These are phyloP conservation scores for Suhomyces atakaporum DNA, from an alignment of 1,139 yeast species.

Conservation along the genomic window DNA sequence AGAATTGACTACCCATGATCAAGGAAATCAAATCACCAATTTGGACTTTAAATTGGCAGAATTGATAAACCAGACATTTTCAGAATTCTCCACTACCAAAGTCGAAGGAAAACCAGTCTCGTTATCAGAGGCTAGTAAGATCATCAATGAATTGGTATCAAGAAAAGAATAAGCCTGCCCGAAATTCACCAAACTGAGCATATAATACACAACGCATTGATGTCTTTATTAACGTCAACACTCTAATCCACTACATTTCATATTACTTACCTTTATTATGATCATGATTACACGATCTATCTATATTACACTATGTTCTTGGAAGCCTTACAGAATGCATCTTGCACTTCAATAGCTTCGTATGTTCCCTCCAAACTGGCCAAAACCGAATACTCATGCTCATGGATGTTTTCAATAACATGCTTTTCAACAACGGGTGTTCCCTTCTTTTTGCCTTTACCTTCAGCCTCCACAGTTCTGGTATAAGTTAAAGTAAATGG, in stretches of 20 bases:
- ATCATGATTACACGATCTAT: conserved; percentile 1
- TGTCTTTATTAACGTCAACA: too few species aligned
- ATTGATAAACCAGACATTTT: conserved; percentile 37
- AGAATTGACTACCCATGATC: conserved; percentile 70
- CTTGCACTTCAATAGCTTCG: conserved; percentile 85
- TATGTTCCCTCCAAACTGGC: conserved; percentile 92
- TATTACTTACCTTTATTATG: neutral
- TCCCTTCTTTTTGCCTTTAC: conserved; percentile 25
- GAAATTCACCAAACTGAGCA: too few species aligned
- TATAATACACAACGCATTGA: too few species aligned
- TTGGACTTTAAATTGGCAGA: conserved; percentile 64
- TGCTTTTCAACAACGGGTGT: conserved; percentile 71
- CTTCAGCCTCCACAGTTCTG: conserved; percentile 50
- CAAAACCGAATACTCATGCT: conserved; percentile 64
- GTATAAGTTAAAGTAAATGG: conserved; percentile 66
- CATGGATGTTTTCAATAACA: conserved; percentile 68
- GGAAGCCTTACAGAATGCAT: conserved; percentile 70
- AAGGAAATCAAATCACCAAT: conserved; percentile 52
- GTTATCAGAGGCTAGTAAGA: conserved; percentile 21
- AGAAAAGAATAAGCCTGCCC: conserved; percentile 1
- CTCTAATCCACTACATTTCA: too few species aligned
- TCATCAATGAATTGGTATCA: conserved; percentile 21
- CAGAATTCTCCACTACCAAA: conserved; percentile 1
- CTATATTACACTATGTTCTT: conserved; percentile 20
- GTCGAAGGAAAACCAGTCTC: conserved; percentile 12